phyloP scores from a whole-genome alignment of 768 basidiomycete species.

The Naganishia antarctica region DNA sequence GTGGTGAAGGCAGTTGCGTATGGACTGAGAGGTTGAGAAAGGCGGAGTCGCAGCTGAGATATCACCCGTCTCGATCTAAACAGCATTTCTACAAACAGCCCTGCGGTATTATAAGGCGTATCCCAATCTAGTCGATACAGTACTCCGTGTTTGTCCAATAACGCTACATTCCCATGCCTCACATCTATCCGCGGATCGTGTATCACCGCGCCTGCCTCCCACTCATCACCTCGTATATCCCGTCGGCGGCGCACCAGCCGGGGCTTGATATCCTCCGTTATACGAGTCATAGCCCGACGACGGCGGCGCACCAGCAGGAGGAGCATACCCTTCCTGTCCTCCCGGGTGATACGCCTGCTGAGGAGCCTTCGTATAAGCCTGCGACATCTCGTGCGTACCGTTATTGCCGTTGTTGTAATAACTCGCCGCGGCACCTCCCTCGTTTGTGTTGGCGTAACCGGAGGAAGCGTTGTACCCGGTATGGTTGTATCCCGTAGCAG shows the following conservation, averaged over 20 bases:
- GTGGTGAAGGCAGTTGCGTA: too few relatives aligned
- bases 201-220: background rate
- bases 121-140: too few relatives aligned
- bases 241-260: slow-evolving; percentile 15
- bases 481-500: background rate
- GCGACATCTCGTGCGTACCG: background rate
- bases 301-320: slow-evolving; percentile 9
- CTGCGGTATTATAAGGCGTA: too few relatives aligned
- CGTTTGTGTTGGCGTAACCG: background rate
- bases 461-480: too few relatives aligned
- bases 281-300: background rate
- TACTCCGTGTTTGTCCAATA: too few relatives aligned
- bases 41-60: too few relatives aligned
- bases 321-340: background rate
- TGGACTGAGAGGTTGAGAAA: too few relatives aligned
- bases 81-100: too few relatives aligned
- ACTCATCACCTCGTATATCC: slow-evolving; percentile 6
- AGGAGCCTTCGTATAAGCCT: slow-evolving; percentile 9
- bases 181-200: too few relatives aligned
- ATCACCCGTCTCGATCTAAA: too few relatives aligned
- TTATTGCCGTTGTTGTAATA: slow-evolving; percentile 13
- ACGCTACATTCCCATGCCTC: too few relatives aligned
- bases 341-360: slow-evolving; percentile 9
- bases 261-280: background rate
- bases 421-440: slow-evolving; percentile 7